Evolutionary conservation across 176 grass and related monocot species (phyloP).

Genomic region (Typha latifolia): DNA sequence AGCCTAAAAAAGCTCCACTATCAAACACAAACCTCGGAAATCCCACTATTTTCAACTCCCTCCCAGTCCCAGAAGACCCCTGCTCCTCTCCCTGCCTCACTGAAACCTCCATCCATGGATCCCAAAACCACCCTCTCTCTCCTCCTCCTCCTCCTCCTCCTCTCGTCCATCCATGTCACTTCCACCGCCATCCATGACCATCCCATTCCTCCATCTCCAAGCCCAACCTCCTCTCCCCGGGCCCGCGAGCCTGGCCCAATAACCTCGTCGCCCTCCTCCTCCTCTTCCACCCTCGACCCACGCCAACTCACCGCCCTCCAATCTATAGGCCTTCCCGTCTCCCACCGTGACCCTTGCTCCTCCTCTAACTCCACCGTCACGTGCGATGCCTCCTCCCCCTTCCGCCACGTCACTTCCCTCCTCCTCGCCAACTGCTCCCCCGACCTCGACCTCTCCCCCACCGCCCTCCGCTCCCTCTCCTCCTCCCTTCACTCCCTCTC

Average conservation of each 20-base stretch:
- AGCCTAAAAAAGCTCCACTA: not conserved
- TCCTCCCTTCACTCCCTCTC: slow-evolving; percentile 45
- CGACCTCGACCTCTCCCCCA: slow-evolving; percentile 52
- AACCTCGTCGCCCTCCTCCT: not conserved
- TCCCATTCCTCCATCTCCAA: not conserved
- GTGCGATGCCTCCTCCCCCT: slow-evolving; percentile 55
- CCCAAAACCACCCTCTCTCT: slow-evolving; percentile 5
- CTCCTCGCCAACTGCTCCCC: slow-evolving; percentile 66
- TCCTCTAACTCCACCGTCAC: slow-evolving; percentile 20
- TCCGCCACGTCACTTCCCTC: slow-evolving; percentile 68
- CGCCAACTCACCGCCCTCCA: slow-evolving; percentile 61
- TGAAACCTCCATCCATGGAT: slow-evolving; percentile 12
- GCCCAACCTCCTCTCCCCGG: not conserved
- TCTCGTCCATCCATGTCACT: not conserved
- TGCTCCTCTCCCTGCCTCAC: not conserved
- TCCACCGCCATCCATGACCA: not conserved
- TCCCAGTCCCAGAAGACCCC: not conserved
- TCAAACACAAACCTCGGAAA: not conserved
- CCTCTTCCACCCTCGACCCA: slow-evolving; percentile 55
- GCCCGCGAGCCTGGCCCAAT: not conserved
- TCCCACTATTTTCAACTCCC: not conserved
- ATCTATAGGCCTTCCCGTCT: slow-evolving; percentile 44
- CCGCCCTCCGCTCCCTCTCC: slow-evolving; percentile 40
- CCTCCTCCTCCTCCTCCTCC: slow-evolving; percentile 1
- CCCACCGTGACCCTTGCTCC: slow-evolving; percentile 39